Evolutionary conservation across 169 alveolate genomes (phyloP).

Genomic region (Eimeria sp.): DNA sequence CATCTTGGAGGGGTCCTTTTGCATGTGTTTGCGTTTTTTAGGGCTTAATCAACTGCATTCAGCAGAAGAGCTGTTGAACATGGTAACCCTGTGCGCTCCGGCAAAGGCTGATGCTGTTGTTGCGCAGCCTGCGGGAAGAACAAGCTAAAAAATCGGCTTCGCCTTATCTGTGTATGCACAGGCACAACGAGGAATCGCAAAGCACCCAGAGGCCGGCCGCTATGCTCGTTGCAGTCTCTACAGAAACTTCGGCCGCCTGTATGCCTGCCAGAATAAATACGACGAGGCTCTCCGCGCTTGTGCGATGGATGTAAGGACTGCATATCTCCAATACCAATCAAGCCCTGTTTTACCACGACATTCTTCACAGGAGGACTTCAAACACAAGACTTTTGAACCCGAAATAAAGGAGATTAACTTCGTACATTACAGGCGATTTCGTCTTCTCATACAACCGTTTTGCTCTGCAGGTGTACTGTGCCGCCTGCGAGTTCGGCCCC

Average conservation of each 20-base stretch:
- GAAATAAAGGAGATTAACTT: too few species aligned
- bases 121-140: background rate
- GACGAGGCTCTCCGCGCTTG: slow-evolving; percentile 81
- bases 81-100: background rate
- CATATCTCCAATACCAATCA: background rate
- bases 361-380: too few species aligned
- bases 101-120: background rate
- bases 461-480: slow-evolving; percentile 54
- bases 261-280: slow-evolving; percentile 84
- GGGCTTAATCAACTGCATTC: slow-evolving; percentile 73
- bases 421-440: too few species aligned
- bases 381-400: too few species aligned
- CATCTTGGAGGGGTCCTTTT: background rate
- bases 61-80: slow-evolving; percentile 72
- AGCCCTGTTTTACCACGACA: background rate
- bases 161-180: background rate
- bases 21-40: background rate
- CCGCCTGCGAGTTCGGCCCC: slow-evolving; percentile 79
- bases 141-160: background rate
- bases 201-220: slow-evolving; percentile 83
- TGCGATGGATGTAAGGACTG: slow-evolving; percentile 74
- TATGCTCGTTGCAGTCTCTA: slow-evolving; percentile 81
- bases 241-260: slow-evolving; percentile 86
- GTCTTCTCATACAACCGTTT: background rate
- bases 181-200: slow-evolving; percentile 85